Conservation (phyloP, 192 early-diverging fungal species). For the Coemansia asiatica region DNA sequence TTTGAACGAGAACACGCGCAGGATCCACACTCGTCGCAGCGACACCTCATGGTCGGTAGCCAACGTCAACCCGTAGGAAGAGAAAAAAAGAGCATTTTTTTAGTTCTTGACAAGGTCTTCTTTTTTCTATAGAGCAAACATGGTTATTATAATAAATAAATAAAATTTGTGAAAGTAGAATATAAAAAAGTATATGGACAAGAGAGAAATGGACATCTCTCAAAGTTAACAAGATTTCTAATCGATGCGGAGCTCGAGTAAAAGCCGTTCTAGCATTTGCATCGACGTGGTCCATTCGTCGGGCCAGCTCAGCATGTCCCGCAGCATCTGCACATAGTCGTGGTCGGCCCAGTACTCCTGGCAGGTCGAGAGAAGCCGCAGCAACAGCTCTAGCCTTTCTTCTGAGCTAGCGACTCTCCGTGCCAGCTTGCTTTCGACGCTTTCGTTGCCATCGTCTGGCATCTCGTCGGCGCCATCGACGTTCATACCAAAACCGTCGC, state of each 20-base stretch:
- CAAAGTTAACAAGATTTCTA: not conserved
- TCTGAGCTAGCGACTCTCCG: conserved; percentile 36
- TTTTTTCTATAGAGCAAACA: too few relatives aligned
- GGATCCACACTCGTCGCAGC: conserved; percentile 40
- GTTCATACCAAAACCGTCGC: conserved; percentile 24
- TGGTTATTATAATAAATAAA: not conserved
- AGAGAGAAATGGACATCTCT: not conserved
- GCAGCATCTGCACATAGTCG: conserved; percentile 44
- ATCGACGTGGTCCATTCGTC: conserved; percentile 57
- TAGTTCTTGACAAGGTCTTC: not conserved
- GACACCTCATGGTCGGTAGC: conserved; percentile 40
- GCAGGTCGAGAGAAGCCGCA: conserved; percentile 37
- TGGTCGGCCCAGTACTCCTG: conserved; percentile 57
- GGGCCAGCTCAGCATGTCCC: conserved; percentile 50
- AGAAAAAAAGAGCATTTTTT: not conserved
- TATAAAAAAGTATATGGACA: conserved; percentile 5
- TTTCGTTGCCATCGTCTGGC: conserved; percentile 13
- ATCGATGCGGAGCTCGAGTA: conserved; percentile 52
- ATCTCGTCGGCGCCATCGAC: conserved; percentile 31
- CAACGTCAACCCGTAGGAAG: conserved; percentile 34
- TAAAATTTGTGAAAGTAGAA: not conserved
- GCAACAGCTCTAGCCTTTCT: conserved; percentile 36
- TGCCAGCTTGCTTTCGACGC: conserved; percentile 36
- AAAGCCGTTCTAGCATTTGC: conserved; percentile 54
- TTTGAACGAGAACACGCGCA: conserved; percentile 28